Base-by-base conservation (phyloP, 139 green algal genomes). In the Chlorella sorokiniana region DNA sequence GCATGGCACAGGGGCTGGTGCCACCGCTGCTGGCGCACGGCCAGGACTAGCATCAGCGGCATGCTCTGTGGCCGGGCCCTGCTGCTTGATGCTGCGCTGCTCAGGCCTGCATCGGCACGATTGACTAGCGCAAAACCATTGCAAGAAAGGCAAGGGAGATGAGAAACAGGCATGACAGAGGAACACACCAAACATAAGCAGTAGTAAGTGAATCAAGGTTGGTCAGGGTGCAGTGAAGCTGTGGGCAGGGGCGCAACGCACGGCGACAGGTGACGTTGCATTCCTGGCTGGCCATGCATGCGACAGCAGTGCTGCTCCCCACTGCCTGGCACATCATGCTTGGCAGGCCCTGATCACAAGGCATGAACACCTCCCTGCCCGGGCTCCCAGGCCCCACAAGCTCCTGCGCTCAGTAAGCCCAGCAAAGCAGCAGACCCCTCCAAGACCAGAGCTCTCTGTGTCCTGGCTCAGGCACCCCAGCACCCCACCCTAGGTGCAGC, bases 51-150 rank as follows among this genome's bases (percentile, higher is more conserved):
- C 59, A 61, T 29, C 56, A 71, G 29, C 41, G 44, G 59, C 59
- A 40, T 62, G 48, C 75, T 61, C 40, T 33, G 65, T 10, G 4
- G 38, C 37, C 48, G 73, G 54, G 54, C 52, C 7, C 33, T 65
- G 73, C 73, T 79, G 75, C 75, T 71, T 59, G n/a, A 40, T 56
- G 75, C 56, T 72, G 56, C 59, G 59, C 59, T 71, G 72, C 23
- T 27, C 40, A 10, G 40, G 40, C 75, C 75, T 81, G 75, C 75
- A 70, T 29, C n/a, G 44, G 44, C 40, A 18, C 27, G 8, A 29
- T 27, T 72, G 75, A 40, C 75, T 71, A 37, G 20, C 35, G 40
- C 18, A 48, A 56, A 20, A 44, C 3, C 25, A 80, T 80, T 80
- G 56, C 54, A 6, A 23, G 9, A 6, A 45, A 33, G 38, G 23